Evolutionary conservation across 495 filamentous ascomycete species (phyloP).

Genomic region (Glutinoglossum americanum): DNA sequence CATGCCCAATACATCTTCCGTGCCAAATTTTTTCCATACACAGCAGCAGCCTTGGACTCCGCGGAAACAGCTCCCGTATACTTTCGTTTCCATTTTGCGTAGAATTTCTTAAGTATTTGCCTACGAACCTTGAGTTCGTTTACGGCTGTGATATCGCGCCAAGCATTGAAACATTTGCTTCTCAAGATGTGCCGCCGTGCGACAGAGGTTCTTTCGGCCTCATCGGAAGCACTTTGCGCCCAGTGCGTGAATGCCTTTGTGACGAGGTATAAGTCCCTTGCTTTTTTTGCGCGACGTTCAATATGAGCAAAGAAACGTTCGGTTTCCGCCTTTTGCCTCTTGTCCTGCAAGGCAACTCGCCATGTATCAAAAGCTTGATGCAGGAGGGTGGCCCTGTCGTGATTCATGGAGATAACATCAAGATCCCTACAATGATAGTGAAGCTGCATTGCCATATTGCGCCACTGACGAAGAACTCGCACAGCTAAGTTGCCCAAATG

Average conservation of each 20-base stretch:
- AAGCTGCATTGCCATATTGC: constrained; percentile 25
- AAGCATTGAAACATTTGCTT: constrained; percentile 54
- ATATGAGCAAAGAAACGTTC: constrained; percentile 39
- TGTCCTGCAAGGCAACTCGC: constrained; percentile 27
- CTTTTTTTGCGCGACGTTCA: constrained; percentile 36
- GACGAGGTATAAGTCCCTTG: constrained; percentile 42
- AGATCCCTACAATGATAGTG: constrained; percentile 25
- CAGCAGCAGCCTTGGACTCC: constrained; percentile 20
- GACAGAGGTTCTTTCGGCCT: constrained; percentile 31
- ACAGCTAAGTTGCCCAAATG: constrained; percentile 26
- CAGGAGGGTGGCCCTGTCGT: constrained; percentile 30
- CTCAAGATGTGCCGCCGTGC: constrained; percentile 47
- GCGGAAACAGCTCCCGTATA: constrained; percentile 15
- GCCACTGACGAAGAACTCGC: constrained; percentile 30
- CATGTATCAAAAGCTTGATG: constrained; percentile 35
- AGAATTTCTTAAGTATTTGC: constrained; percentile 34
- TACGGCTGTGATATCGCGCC: constrained; percentile 50
- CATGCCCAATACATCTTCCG: constrained; percentile 29
- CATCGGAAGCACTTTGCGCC: constrained; percentile 38
- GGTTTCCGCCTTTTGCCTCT: constrained; percentile 26
- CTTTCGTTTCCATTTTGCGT: constrained; percentile 31
- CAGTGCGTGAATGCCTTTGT: constrained; percentile 57
- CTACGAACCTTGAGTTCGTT: constrained; percentile 45
- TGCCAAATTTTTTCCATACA: constrained; percentile 23
- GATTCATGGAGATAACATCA: constrained; percentile 25